Evolutionary conservation across 2,329 filamentous ascomycete species (phyloP).

Genomic region (Alternaria consortialis): DNA sequence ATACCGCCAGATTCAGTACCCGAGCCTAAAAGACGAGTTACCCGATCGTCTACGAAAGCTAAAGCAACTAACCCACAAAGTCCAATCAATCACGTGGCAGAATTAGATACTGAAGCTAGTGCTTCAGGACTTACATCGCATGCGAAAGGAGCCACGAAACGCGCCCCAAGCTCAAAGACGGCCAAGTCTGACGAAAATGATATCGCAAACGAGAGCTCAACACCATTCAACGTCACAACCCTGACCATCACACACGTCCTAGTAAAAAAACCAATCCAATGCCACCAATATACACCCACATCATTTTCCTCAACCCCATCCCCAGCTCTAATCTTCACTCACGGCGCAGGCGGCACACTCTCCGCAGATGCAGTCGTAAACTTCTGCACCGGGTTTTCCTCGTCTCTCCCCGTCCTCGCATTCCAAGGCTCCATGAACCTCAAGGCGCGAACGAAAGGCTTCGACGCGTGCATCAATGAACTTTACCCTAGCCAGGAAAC

Average conservation of each 20-base stretch:
- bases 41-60: slow-evolving; percentile 18
- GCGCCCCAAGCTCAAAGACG: fast-evolving
- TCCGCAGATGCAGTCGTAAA: slow-evolving; percentile 49
- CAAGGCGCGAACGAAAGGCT: slow-evolving; percentile 48
- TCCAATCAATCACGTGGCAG: too few species aligned
- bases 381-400: slow-evolving; percentile 51
- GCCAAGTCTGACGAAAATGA: too few species aligned
- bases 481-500: not conserved
- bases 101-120: too few species aligned
- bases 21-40: slow-evolving; percentile 15
- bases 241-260: slow-evolving; percentile 24
- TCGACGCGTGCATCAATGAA: slow-evolving; percentile 48
- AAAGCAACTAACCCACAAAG: not conserved
- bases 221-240: not conserved
- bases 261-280: slow-evolving; percentile 33
- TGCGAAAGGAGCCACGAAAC: too few species aligned
- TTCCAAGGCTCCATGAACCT: slow-evolving; percentile 57
- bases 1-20: not conserved
- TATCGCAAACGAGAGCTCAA: not conserved
- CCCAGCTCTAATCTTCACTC: slow-evolving; percentile 53
- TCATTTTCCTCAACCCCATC: not conserved
- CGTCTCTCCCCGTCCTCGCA: slow-evolving; percentile 32
- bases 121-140: too few species aligned
- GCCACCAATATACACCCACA: slow-evolving; percentile 24
- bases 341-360: slow-evolving; percentile 57